phyloP scores from a whole-genome alignment of 768 basidiomycete species.

The Termitomyces sp. region DNA sequence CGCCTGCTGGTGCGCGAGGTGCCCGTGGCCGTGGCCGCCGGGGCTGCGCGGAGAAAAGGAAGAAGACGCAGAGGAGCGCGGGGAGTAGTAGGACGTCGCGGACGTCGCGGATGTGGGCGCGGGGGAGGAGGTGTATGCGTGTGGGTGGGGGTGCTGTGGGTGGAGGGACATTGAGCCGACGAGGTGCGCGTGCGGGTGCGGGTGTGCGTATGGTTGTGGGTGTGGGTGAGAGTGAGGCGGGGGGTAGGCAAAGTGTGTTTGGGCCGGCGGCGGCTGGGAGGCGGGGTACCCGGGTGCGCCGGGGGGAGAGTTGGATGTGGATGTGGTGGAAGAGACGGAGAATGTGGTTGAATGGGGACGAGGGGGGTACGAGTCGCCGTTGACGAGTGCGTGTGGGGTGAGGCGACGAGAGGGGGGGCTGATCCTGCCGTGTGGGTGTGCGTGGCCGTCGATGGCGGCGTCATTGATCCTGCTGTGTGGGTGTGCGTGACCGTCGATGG shows the following conservation, averaged over 20 bases:
- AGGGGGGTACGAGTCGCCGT: slow-evolving; percentile 12
- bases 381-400: slow-evolving; percentile 3
- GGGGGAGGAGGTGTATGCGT: not conserved
- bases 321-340: slow-evolving; percentile 24
- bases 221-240: slow-evolving; percentile 14
- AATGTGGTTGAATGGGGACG: slow-evolving; percentile 30
- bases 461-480: too few relatives aligned
- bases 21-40: not conserved
- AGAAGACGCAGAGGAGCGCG: not conserved
- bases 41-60: slow-evolving; percentile 13
- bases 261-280: slow-evolving; percentile 5
- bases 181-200: not conserved
- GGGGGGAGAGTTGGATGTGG: slow-evolving; percentile 10
- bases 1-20: slow-evolving; percentile 17
- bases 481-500: too few relatives aligned
- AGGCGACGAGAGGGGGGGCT: slow-evolving; percentile 7
- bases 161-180: not conserved
- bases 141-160: not conserved
- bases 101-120: not conserved
- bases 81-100: not conserved
- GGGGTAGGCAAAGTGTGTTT: too few relatives aligned
- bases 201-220: slow-evolving; percentile 8
- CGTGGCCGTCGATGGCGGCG: not conserved
- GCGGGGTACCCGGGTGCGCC: not conserved
- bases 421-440: not conserved